A percentile compares a stretch with the other conserved stretches of the same genome.
These are phyloP conservation scores for Fusarium devonianum DNA, from an alignment of 2,329 filamentous ascomycete genomes.

Conservation along the genomic window DNA sequence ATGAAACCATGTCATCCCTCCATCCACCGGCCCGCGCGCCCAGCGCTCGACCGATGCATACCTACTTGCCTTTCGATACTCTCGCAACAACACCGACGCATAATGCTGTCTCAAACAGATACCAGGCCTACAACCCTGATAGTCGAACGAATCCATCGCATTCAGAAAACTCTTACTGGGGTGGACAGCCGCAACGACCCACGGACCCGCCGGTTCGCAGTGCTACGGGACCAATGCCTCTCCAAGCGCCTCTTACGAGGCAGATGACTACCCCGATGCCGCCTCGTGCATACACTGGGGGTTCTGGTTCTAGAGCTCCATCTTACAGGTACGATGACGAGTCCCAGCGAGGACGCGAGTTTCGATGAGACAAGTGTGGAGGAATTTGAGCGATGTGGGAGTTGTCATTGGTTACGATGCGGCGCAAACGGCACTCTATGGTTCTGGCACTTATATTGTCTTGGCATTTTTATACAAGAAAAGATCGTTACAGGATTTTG, in stretches of 20 bases:
- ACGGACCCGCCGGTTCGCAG: constrained; percentile 47
- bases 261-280: constrained; percentile 56
- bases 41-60: constrained; percentile 43
- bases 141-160: constrained; percentile 47
- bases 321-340: constrained; percentile 50
- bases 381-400: constrained; percentile 27
- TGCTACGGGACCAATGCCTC: constrained; percentile 49
- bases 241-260: constrained; percentile 50
- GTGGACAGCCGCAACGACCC: constrained; percentile 34
- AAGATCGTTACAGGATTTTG: too few relatives aligned
- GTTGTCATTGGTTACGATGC: too few relatives aligned
- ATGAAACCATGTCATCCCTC: constrained; percentile 43
- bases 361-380: constrained; percentile 34
- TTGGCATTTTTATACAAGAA: too few relatives aligned
- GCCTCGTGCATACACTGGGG: constrained; percentile 35
- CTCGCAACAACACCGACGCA: constrained; percentile 8
- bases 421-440: too few relatives aligned
- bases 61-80: constrained; percentile 35
- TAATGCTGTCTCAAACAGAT: constrained; percentile 33
- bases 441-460: too few relatives aligned
- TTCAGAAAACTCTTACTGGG: constrained; percentile 37
- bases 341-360: constrained; percentile 43
- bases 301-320: constrained; percentile 36
- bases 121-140: constrained; percentile 44
- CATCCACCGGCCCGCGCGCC: constrained; percentile 46